Evolutionary conservation across 1,284 basidiomycete genomes (phyloP), one percentile per base, ranked within the genome.

Genomic region (Violaceomyces palustris): DNA sequence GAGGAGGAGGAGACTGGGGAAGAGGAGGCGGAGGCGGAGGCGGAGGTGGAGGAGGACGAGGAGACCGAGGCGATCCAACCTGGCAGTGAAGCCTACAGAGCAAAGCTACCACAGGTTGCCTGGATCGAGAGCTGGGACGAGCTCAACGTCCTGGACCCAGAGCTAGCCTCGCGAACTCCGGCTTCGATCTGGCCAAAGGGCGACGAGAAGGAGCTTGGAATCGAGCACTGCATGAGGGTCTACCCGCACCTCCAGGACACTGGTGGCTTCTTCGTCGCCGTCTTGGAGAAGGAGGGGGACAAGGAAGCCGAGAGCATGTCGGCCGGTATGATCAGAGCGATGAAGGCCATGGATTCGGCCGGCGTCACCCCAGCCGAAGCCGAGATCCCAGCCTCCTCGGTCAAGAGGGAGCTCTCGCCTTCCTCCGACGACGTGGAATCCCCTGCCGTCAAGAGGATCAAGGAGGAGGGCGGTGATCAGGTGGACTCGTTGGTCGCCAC

Each of bases 231-330:
- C 44, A 68, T 71, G 57, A 55, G 68, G 29, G 57, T 72, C 32
- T 89, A 96, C 67, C 92, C 94, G 3, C 92, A 98, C 73, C 77
- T 94, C 32, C 93, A 98, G 76, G 87, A 99, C 74, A 91, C 92
- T 0, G 94, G 94, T 10, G 94, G 90, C 0, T 99, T 99, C 77
- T 99, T 96, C 67, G 84, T 99, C 21, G 88, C 90, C 14, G 85
- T 96, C 0, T 76, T 99, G 26, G 82, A 90, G 65, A 80, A 79
- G 64, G 51, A 56, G 4, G 59, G 57, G 31, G 51, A 56, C 31
- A 36, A 39, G 2, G 53, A 67, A n/a, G 57, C 54, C 27, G 65
- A 58, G 37, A 59, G 64, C n/a, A 58, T 69, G 57, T 63, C 69
- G 1, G 44, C 47, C n/a, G 69, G 69, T 18, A 72, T 72, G 62